Conservation (phyloP, 768 basidiomycete genomes). For the Harrya chromipes region DNA sequence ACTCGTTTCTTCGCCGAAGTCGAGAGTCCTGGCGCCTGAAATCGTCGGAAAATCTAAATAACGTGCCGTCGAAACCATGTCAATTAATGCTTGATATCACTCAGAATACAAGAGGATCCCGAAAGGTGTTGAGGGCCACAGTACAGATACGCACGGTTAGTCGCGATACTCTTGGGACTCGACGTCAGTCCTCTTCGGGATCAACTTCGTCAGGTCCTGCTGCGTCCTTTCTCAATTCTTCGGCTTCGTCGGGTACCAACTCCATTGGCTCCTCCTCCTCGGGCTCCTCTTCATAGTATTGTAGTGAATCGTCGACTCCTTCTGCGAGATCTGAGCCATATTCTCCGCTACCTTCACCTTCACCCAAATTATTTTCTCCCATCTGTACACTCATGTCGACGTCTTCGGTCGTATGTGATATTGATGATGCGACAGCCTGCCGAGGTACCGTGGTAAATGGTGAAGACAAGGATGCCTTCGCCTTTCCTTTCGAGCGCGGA, state of each 20-base stretch:
- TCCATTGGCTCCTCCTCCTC: slow-evolving; percentile 43
- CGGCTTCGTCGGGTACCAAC: slow-evolving; percentile 42
- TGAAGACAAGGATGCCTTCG: slow-evolving; percentile 24
- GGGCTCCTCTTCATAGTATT: slow-evolving; percentile 29
- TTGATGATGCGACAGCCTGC: slow-evolving; percentile 26
- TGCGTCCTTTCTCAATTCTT: slow-evolving; percentile 40
- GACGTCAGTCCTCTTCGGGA: slow-evolving; percentile 10
- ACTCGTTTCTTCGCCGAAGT: no score
- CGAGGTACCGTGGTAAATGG: slow-evolving; percentile 32
- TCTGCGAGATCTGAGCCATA: slow-evolving; percentile 25
- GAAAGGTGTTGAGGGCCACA: no score
- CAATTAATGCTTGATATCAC: no score
- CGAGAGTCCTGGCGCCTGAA: no score
- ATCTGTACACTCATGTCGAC: slow-evolving; percentile 20
- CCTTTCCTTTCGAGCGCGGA: slow-evolving; percentile 30
- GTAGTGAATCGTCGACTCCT: slow-evolving; percentile 22
- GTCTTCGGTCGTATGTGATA: slow-evolving; percentile 25
- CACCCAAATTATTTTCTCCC: slow-evolving; percentile 31
- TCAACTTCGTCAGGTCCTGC: slow-evolving; percentile 34
- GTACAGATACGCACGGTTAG: no score
- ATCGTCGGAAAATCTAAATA: no score
- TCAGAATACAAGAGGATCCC: no score
- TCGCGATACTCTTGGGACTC: slow-evolving; percentile 3
- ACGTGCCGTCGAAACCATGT: no score
- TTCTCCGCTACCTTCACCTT: slow-evolving; percentile 31